These are phyloP conservation scores for Jasminum sambac DNA, from an alignment of 257 asterid species.

Conservation along the genomic window DNA sequence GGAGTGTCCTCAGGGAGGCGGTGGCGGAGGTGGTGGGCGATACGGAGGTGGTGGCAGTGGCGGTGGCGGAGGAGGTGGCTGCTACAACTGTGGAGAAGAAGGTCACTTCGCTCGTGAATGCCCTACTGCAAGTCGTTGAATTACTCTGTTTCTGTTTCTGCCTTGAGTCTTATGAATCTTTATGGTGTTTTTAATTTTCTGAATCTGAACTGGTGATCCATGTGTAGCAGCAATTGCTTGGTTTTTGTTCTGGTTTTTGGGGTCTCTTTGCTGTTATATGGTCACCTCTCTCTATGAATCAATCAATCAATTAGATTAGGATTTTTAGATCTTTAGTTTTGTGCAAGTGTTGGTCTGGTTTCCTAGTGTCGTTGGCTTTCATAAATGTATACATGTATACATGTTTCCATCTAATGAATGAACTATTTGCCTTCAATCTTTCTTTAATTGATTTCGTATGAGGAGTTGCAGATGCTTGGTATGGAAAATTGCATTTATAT, in stretches of 20 bases:
- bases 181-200: conserved; percentile 18
- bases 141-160: neutral
- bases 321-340: conserved; percentile 6
- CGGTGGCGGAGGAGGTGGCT: conserved; percentile 1
- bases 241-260: conserved; percentile 21
- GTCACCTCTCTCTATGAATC: conserved; percentile 19
- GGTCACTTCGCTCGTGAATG: conserved; percentile 18
- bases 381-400: conserved; percentile 24
- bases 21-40: conserved; percentile 2
- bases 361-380: conserved; percentile 13
- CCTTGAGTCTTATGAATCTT: conserved; percentile 1
- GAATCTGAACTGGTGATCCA: conserved; percentile 9
- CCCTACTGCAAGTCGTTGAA: conserved; percentile 36
- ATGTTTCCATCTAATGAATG: conserved; percentile 15
- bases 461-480: neutral
- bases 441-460: too few species aligned
- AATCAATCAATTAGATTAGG: conserved; percentile 12
- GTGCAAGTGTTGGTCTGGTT: conserved; percentile 5
- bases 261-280: conserved; percentile 10
- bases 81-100: conserved; percentile 8
- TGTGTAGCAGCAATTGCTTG: neutral
- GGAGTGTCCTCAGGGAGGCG: conserved; percentile 8
- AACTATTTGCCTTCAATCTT: neutral
- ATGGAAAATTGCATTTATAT: neutral
- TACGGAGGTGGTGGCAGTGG: conserved; percentile 14